Percentiles rank a stretch among this genome's conserved stretches.
Conservation (phyloP, 2,329 filamentous ascomycete species). For the Stagonosporopsis rhizophila region DNA sequence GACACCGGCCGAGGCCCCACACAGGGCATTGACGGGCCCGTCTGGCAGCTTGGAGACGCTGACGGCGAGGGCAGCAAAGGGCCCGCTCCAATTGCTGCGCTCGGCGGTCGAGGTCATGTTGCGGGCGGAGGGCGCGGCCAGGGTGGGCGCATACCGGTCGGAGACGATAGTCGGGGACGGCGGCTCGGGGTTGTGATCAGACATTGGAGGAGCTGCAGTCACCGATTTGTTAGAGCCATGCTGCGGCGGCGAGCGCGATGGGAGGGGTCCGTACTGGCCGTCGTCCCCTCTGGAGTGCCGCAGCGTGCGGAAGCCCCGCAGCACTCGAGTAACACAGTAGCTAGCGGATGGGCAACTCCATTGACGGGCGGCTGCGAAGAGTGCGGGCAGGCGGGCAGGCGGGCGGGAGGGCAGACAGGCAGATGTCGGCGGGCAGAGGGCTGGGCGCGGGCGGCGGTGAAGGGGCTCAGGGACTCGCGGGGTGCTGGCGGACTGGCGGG, state of each 20-base stretch:
- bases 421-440: constrained; percentile 4
- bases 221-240: constrained; percentile 30
- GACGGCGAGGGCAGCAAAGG: constrained; percentile 48
- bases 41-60: constrained; percentile 59
- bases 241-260: neutral
- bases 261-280: constrained; percentile 42
- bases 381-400: neutral
- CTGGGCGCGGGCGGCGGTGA: constrained; percentile 10
- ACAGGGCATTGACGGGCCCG: constrained; percentile 76
- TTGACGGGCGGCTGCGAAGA: constrained; percentile 39
- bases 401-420: neutral
- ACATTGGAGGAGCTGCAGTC: constrained; percentile 45
- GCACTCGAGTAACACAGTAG: constrained; percentile 51
- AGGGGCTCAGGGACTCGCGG: constrained; percentile 5
- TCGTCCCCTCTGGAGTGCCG: constrained; percentile 49
- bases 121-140: constrained; percentile 22
- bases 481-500: neutral
- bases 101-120: constrained; percentile 28
- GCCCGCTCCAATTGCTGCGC: constrained; percentile 29
- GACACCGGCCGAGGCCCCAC: constrained; percentile 87
- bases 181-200: constrained; percentile 44
- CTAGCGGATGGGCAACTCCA: constrained; percentile 53
- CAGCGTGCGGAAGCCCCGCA: constrained; percentile 54
- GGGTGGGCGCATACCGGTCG: constrained; percentile 45
- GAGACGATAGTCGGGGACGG: constrained; percentile 44